Base-by-base conservation (phyloP, 1,284 basidiomycete species). In the Microbotryomycetes sp. region DNA sequence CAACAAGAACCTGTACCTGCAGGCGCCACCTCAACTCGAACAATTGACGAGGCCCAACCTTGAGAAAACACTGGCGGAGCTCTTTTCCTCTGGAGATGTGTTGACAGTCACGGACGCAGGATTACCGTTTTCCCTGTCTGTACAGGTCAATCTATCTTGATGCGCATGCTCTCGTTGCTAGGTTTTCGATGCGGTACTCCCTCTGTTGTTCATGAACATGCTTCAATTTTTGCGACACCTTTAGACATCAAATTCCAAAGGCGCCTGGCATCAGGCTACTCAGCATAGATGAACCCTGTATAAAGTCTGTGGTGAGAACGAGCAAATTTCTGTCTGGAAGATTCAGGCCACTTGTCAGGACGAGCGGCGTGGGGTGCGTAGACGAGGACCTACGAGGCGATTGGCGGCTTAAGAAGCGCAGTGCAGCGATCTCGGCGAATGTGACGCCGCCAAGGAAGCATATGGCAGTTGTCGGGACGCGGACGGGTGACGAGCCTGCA, bases 401-500 rank as follows among this genome's bases (percentile, higher is more conserved):
- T 74, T 91, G 89, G n/a, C 60, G 52, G 30, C 63, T 63, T 29
- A 66, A 52, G 23, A 62, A 63, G 72, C 96, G 81, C 68, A 99
- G 75, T 9, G 94, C 93, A 23, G 93, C 86, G 57, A 98, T 89
- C 78, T 98, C 96, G 6, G 94, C 93, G 72, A 89, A 96, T 5
- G 96, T 98, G 74, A 93, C 93, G 3, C 96, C 96, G 35, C 96
- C 96, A n/a, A 98, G 78, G 82, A 97, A 97, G 78, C 97, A 97
- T 11, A 99, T 89, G 24, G 96, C 83, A 1, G 91, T 97, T 3
- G 88, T 96, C 3, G 82, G 85, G 4, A 82, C 77, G 81, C 55
- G 27, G 61, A 57, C 35, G 35, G 11, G 35, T 11, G 55, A 29
- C 46, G 48, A 46, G 24, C n/a, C 15, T 45, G 41, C 48, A 35